phyloP scores from a whole-genome alignment of 768 basidiomycete genomes.

The Basidioascus undulatus region DNA sequence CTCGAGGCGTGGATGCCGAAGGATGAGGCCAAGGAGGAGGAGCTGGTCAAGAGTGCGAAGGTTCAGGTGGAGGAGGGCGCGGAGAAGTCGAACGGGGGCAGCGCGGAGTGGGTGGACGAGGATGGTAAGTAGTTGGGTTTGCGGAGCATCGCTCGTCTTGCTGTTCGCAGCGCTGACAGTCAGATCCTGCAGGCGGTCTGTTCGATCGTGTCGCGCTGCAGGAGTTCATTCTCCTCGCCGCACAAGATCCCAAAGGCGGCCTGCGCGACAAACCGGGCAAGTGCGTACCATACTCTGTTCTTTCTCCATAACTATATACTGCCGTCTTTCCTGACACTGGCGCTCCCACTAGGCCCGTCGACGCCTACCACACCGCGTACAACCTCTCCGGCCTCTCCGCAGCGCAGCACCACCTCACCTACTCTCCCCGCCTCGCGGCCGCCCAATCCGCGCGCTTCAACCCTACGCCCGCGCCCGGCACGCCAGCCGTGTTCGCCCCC shows the following conservation, averaged over 20 bases:
- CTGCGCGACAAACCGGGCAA: conserved; percentile 89
- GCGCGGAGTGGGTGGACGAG: conserved; percentile 11
- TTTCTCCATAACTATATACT: neutral
- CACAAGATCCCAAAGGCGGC: conserved; percentile 65
- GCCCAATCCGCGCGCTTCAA: conserved; percentile 10
- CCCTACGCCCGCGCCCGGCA: neutral
- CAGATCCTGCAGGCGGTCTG: neutral
- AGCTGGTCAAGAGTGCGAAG: neutral
- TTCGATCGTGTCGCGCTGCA: conserved; percentile 36
- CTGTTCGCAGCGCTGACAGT: neutral
- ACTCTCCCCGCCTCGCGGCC: conserved; percentile 23
- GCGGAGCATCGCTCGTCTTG: neutral
- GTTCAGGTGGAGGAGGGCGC: conserved; percentile 15
- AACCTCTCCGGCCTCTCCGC: conserved; percentile 71
- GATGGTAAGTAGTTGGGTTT: conserved; percentile 7
- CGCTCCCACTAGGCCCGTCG: conserved; percentile 35
- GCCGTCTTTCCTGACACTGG: neutral
- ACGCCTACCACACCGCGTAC: conserved; percentile 85
- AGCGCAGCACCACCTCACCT: conserved; percentile 54
- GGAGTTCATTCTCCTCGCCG: conserved; percentile 63
- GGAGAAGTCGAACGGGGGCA: neutral
- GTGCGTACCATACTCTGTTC: conserved; percentile 22
- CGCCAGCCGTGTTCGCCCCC: conserved; percentile 4
- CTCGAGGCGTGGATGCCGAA: conserved; percentile 28
- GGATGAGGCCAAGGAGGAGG: conserved; percentile 4